These are phyloP conservation scores for Enterocytospora artemiae DNA, from an alignment of 371 early-diverging fungal species.

Conservation along the genomic window DNA sequence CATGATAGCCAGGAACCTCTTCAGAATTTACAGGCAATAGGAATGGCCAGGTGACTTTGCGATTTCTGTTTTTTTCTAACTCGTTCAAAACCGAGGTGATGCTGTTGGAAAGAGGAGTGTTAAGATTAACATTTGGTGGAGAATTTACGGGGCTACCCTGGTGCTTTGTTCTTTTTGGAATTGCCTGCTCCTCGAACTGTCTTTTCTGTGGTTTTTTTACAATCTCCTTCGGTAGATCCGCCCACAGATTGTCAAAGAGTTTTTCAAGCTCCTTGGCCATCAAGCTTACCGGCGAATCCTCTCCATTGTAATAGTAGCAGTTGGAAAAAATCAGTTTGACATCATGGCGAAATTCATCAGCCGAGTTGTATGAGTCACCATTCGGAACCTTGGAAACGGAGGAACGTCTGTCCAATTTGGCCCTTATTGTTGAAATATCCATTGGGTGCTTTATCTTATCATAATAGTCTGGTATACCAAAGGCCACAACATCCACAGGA, in stretches of 20 bases:
- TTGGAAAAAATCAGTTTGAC: constrained; percentile 61
- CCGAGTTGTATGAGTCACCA: constrained; percentile 58
- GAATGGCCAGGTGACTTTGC: constrained; percentile 55
- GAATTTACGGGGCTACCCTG: too few species aligned
- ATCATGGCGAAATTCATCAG: constrained; percentile 64
- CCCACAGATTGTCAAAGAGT: constrained; percentile 43
- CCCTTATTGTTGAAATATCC: constrained; percentile 83
- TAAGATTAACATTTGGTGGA: too few species aligned
- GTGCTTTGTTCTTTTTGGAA: too few species aligned
- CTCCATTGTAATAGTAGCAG: constrained; percentile 57
- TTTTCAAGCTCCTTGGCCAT: constrained; percentile 50
- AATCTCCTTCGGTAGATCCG: constrained; percentile 24
- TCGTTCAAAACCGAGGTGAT: constrained; percentile 40
- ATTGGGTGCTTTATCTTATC: constrained; percentile 81
- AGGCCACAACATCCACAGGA: constrained; percentile 79
- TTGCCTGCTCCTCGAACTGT: too few species aligned
- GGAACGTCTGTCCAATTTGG: constrained; percentile 62
- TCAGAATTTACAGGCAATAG: constrained; percentile 50
- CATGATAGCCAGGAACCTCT: constrained; percentile 53
- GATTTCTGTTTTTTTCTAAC: constrained; percentile 47
- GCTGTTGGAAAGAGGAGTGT: not conserved
- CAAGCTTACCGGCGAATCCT: constrained; percentile 42
- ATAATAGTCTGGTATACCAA: constrained; percentile 82
- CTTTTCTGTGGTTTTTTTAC: constrained; percentile 26
- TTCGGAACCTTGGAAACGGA: too few species aligned